A percentile compares a stretch with the other conserved stretches of the same genome.
Evolutionary conservation across 2,329 filamentous ascomycete genomes (phyloP).

Genomic region (Fusarium agapanthi): DNA sequence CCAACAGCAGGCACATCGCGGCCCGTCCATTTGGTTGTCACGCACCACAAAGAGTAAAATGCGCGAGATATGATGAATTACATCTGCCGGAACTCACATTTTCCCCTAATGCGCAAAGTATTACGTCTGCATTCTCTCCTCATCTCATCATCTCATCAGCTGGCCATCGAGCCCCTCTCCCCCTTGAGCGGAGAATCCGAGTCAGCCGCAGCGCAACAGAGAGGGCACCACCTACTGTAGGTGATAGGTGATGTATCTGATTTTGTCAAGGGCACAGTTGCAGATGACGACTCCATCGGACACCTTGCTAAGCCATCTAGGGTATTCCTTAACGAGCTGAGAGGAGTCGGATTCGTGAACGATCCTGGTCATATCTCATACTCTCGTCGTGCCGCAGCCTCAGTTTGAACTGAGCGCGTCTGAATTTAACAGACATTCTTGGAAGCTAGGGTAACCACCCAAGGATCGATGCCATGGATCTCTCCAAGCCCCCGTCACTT

Average conservation of each 20-base stretch:
- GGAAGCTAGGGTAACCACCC: constrained; percentile 11
- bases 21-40: constrained; percentile 11
- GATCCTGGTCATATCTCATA: neutral
- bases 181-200: constrained; percentile 1
- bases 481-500: neutral
- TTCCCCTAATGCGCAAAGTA: neutral
- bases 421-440: neutral
- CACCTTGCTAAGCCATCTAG: neutral
- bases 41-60: constrained; percentile 6
- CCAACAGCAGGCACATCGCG: constrained; percentile 13
- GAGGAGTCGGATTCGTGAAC: constrained; percentile 3
- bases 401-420: constrained; percentile 13
- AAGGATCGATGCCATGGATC: constrained; percentile 26
- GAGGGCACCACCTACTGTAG: constrained; percentile 10
- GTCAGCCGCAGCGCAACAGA: neutral
- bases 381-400: constrained; percentile 5
- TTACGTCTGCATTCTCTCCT: constrained; percentile 1
- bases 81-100: neutral
- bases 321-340: constrained; percentile 6
- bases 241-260: constrained; percentile 31
- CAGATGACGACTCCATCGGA: constrained; percentile 14
- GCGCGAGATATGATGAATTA: neutral
- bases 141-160: constrained; percentile 14
- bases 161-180: neutral
- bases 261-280: constrained; percentile 5